phyloP scores from a whole-genome alignment of 768 basidiomycete species.

The Suillus sp. region DNA sequence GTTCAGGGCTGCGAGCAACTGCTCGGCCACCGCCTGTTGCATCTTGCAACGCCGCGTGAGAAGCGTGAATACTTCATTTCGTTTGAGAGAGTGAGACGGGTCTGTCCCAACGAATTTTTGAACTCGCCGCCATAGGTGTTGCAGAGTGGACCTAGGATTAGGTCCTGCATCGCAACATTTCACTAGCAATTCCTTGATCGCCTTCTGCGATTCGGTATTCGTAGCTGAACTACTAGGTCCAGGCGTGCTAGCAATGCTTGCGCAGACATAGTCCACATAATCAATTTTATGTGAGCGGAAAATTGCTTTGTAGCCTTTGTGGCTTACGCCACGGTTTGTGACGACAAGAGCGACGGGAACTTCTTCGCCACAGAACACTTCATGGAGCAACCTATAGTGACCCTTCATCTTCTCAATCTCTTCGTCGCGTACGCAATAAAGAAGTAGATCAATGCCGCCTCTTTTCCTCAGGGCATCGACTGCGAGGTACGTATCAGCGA shows the following conservation, averaged over 20 bases:
- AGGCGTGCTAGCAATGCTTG: neutral
- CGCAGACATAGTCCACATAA: neutral
- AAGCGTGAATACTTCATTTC: neutral
- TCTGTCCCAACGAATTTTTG: neutral
- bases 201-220: neutral
- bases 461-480: slow-evolving; percentile 37
- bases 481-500: slow-evolving; percentile 36
- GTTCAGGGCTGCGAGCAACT: neutral
- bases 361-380: slow-evolving; percentile 38
- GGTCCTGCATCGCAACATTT: slow-evolving; percentile 1
- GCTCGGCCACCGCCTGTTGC: neutral
- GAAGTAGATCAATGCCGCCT: slow-evolving; percentile 36
- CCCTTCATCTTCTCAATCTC: slow-evolving; percentile 36
- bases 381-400: slow-evolving; percentile 36
- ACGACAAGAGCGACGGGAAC: slow-evolving; percentile 42
- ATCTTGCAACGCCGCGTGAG: slow-evolving; percentile 1
- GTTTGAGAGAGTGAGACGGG: neutral
- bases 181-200: neutral
- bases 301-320: neutral
- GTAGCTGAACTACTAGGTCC: neutral
- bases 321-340: slow-evolving; percentile 36
- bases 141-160: neutral
- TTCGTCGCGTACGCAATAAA: slow-evolving; percentile 42
- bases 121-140: neutral
- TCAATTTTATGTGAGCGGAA: neutral